phyloP scores from a whole-genome alignment of 768 basidiomycete genomes.

The Russula earlei region DNA sequence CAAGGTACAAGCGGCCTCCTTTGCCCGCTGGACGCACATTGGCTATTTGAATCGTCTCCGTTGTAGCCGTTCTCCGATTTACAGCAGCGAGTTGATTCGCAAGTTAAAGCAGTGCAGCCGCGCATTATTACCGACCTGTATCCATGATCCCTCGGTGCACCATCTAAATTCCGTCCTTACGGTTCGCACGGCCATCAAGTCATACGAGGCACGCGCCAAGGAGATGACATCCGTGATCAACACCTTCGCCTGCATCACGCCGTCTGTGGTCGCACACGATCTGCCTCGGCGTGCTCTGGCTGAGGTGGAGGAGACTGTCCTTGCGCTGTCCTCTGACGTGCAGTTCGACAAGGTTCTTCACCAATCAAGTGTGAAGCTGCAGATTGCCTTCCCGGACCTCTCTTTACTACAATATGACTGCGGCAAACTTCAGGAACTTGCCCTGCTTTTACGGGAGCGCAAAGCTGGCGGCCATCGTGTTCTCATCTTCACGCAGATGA shows the following conservation, averaged over 20 bases:
- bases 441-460: constrained; percentile 68
- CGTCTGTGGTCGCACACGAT: constrained; percentile 67
- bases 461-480: constrained; percentile 84
- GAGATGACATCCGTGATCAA: constrained; percentile 47
- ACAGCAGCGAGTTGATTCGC: constrained; percentile 30
- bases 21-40: constrained; percentile 60
- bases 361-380: constrained; percentile 66
- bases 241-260: constrained; percentile 73
- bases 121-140: constrained; percentile 45
- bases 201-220: constrained; percentile 50
- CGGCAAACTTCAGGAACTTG: constrained; percentile 84
- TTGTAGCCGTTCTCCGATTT: constrained; percentile 37
- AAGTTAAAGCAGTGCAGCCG: constrained; percentile 31
- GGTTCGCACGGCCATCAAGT: constrained; percentile 47
- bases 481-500: constrained; percentile 98
- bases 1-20: constrained; percentile 39
- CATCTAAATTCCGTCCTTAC: constrained; percentile 37
- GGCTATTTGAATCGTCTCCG: constrained; percentile 67
- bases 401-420: constrained; percentile 91
- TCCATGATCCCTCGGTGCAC: constrained; percentile 26
- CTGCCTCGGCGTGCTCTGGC: constrained; percentile 54
- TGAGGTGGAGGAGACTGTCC: constrained; percentile 27
- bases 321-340: constrained; percentile 20
- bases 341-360: constrained; percentile 67
- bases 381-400: constrained; percentile 89